A percentile compares a stretch with the other conserved stretches of the same genome.
Conservation (phyloP, 768 basidiomycete genomes). For the Lactifluus hygrophoroides region DNA sequence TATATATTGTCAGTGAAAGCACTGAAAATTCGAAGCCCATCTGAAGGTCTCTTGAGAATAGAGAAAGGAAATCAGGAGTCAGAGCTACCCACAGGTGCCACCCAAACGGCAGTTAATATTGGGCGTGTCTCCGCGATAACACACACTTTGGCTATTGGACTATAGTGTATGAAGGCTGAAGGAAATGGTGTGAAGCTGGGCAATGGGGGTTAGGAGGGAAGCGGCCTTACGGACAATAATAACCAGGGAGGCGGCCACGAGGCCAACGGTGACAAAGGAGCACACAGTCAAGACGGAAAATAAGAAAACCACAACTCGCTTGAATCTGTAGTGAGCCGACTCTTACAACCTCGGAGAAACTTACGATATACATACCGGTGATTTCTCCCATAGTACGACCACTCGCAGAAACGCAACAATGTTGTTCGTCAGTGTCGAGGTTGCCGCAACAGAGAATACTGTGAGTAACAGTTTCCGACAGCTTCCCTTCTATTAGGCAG, state of each 20-base stretch:
- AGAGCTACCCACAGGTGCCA: slow-evolving; percentile 24
- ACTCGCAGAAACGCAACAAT: slow-evolving; percentile 30
- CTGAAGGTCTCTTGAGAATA: slow-evolving; percentile 18
- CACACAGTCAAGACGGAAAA: slow-evolving; percentile 25
- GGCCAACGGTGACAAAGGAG: slow-evolving; percentile 22
- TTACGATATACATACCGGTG: slow-evolving; percentile 21
- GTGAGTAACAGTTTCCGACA: slow-evolving; percentile 27
- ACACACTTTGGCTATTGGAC: slow-evolving; percentile 24
- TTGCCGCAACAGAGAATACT: slow-evolving; percentile 22
- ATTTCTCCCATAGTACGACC: slow-evolving; percentile 30
- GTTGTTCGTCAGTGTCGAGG: slow-evolving; percentile 28
- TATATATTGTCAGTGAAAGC: slow-evolving; percentile 27
- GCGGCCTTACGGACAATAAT: not conserved
- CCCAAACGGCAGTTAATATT: slow-evolving; percentile 26
- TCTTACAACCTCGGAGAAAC: not conserved
- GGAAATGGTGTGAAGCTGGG: not conserved
- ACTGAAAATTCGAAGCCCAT: slow-evolving; percentile 31
- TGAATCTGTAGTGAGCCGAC: not conserved
- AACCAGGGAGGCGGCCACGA: slow-evolving; percentile 18
- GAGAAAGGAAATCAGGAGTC: not conserved
- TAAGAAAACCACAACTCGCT: slow-evolving; percentile 22
- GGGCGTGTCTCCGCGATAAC: slow-evolving; percentile 20
- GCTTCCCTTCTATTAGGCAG: slow-evolving; percentile 18
- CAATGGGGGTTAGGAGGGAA: not conserved
- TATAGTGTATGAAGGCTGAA: slow-evolving; percentile 25